Evolutionary conservation across 2,329 filamentous ascomycete species (phyloP), one percentile per base, ranked within the genome.

Genomic region (Apiospora phragmitis): DNA sequence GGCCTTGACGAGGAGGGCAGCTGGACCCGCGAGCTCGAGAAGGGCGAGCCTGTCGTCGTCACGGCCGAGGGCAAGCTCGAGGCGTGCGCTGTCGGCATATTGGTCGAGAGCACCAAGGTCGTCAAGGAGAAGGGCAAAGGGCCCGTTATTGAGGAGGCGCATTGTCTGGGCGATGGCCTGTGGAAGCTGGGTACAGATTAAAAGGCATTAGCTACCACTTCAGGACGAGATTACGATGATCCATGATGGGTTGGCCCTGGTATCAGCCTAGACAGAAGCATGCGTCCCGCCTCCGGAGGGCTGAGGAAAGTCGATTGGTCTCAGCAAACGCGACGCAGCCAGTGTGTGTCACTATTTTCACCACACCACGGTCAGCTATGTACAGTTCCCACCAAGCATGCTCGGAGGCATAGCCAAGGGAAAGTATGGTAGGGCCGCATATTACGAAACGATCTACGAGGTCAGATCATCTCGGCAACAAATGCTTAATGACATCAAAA

Each of bases 121-220:
- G 95, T 97, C 80, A 97, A 96, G 88, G 91, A 90, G 75, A 95
- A 95, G 84, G 94, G 94, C 75, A 98, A 98, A 85, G 96, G 96
- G 0, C 93, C 95, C 7, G 96, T 95, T 21, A 93, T 98, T 75
- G 95, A 98, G 85, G 92, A 94, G 72, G 94, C 94, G 42, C 96
- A 99, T 87, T 98, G 92, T 84, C 81, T 98, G 69, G 96, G 96
- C 0, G 96, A 99, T 85, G 96, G 95, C 24, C 84, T 99, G 76
- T 99, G 96, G 96, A 93, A 87, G 76, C 80, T 97, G 72, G 79
- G 75, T 32, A 80, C 85, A 26, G 85, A 89, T n/a, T 89, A 80
- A 73, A 29, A 8, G 3, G 21, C 21, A 4, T 7, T 35, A 14
- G 55, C 18, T n/a, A 4, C 18, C 32, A 62, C 55, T 38, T 35